phyloP scores from a whole-genome alignment of 140 eudicot species.

The Ambrosia hybrid region DNA sequence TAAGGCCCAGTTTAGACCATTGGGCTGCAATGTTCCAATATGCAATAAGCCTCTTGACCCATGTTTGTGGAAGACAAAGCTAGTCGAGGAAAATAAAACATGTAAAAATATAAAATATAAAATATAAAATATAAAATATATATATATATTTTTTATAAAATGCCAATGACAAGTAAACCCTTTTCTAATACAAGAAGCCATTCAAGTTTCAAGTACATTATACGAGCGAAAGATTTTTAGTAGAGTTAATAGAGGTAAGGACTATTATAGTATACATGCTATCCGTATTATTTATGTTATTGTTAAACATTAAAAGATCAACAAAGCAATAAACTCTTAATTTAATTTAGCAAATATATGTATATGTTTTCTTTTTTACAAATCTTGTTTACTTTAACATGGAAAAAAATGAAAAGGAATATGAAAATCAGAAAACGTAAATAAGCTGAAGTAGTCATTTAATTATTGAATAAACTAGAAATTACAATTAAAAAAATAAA shows the following conservation, averaged over 20 bases:
- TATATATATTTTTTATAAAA: background rate
- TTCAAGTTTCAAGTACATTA: background rate
- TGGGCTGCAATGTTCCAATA: background rate
- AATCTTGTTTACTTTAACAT: background rate
- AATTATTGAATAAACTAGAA: background rate
- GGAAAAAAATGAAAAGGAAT: background rate
- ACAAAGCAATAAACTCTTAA: too few relatives aligned
- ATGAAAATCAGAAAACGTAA: background rate
- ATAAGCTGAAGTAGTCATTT: background rate
- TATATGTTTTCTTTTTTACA: background rate
- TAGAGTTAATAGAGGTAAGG: too few relatives aligned
- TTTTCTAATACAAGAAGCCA: too few relatives aligned
- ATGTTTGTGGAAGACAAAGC: background rate
- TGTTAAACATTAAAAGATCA: too few relatives aligned
- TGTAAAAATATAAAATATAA: background rate
- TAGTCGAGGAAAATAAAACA: background rate
- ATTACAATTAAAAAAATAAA: background rate
- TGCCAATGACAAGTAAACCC: background rate
- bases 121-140: too few relatives aligned
- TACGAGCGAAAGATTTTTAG: background rate
- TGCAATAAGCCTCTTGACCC: background rate
- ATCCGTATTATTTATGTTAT: too few relatives aligned
- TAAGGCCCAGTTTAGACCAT: background rate
- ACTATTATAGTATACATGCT: too few relatives aligned
- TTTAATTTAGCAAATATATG: background rate